These are phyloP conservation scores for Syzygium aqueum DNA, from an alignment of 345 rosid genomes.

Conservation along the genomic window DNA sequence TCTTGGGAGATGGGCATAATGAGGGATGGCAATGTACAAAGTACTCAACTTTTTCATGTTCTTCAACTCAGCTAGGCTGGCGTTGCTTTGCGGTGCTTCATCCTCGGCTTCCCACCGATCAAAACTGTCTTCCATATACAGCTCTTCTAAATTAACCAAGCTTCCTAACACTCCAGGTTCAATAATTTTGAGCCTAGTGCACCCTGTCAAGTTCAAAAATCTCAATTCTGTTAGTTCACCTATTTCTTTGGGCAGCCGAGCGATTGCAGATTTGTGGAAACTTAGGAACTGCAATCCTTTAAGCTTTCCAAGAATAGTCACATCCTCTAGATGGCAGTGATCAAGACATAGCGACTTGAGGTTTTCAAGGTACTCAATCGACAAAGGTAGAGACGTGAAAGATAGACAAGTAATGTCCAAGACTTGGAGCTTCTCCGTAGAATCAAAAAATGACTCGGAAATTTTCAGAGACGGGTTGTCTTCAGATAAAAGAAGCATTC, in stretches of 20 bases:
- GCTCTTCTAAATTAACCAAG: background rate
- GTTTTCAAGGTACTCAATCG: background rate
- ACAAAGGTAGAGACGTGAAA: background rate
- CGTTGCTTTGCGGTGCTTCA: fast-evolving
- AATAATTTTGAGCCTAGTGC: fast-evolving
- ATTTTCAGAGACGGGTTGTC: fast-evolving
- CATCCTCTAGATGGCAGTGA: fast-evolving
- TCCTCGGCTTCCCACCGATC: background rate
- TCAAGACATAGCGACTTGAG: background rate
- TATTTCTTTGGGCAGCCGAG: background rate
- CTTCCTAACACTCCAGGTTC: background rate
- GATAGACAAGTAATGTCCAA: background rate
- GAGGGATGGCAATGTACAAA: background rate
- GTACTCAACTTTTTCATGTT: background rate
- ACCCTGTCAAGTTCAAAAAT: fast-evolving
- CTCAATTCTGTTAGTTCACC: background rate
- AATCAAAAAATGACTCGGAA: fast-evolving
- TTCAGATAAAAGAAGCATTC: fast-evolving
- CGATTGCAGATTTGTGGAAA: fast-evolving
- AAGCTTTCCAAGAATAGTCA: background rate
- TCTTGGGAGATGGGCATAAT: fast-evolving
- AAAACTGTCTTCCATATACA: fast-evolving
- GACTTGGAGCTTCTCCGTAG: background rate
- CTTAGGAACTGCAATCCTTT: background rate
- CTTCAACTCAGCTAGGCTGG: background rate